Percentiles rank a stretch among this genome's conserved stretches.
phyloP scores from a whole-genome alignment of 331 rosid genomes.

The Arachis monticola region DNA sequence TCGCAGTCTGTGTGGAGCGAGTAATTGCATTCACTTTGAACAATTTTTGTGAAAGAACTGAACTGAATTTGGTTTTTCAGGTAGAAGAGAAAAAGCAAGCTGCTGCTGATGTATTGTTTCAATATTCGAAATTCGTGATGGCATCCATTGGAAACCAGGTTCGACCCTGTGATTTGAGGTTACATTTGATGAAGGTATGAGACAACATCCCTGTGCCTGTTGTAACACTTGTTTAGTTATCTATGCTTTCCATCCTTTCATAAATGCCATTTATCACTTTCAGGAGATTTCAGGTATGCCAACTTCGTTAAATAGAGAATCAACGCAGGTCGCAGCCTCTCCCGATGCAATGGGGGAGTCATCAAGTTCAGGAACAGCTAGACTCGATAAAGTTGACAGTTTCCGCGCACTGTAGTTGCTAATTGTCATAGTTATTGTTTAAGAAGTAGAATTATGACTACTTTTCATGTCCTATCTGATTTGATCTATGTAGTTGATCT shows the following conservation, averaged over 20 bases:
- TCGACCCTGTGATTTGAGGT: slow-evolving; percentile 79
- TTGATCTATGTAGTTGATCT: not conserved
- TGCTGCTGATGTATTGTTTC: slow-evolving; percentile 83
- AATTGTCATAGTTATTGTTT: not conserved
- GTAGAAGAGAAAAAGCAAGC: slow-evolving; percentile 78
- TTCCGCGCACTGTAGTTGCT: slow-evolving; percentile 52
- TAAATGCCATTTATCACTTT: slow-evolving; percentile 32
- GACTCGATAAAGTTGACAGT: slow-evolving; percentile 72
- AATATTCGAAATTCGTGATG: slow-evolving; percentile 83
- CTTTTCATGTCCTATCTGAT: not conserved
- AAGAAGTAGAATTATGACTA: too few species aligned
- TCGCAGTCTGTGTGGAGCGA: not conserved
- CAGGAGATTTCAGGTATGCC: slow-evolving; percentile 92
- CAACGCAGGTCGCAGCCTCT: slow-evolving; percentile 71
- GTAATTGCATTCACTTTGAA: slow-evolving; percentile 12
- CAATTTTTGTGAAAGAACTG: slow-evolving; percentile 17
- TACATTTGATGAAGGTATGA: slow-evolving; percentile 93
- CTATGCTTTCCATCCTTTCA: slow-evolving; percentile 17
- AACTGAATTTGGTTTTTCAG: slow-evolving; percentile 52
- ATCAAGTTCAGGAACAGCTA: slow-evolving; percentile 88
- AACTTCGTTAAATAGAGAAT: slow-evolving; percentile 74
- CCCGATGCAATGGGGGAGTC: slow-evolving; percentile 96
- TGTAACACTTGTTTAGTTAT: not conserved
- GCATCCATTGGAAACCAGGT: slow-evolving; percentile 76
- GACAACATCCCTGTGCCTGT: slow-evolving; percentile 5